Evolutionary conservation across 176 grass and related monocot genomes (phyloP).

Genomic region (Ensete ventricosum): DNA sequence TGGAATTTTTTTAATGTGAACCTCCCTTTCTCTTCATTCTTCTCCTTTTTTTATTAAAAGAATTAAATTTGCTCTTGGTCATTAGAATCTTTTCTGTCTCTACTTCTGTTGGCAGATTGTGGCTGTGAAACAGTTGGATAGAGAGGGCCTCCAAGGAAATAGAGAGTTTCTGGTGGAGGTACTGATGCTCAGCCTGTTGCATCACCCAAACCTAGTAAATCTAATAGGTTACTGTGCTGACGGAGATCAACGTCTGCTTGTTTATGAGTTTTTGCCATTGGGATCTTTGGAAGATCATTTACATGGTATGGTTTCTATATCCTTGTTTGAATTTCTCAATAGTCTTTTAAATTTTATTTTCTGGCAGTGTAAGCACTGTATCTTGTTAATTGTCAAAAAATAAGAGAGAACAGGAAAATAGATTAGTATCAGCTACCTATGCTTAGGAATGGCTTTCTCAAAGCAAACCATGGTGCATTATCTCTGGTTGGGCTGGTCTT

Average conservation of each 20-base stretch:
- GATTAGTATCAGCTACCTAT: background rate
- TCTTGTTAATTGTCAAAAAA: background rate
- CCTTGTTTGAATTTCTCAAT: background rate
- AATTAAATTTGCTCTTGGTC: background rate
- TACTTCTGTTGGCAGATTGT: constrained; percentile 40
- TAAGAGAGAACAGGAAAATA: background rate
- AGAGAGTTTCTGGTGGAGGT: constrained; percentile 79
- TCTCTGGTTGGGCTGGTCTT: no score
- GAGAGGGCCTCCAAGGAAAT: constrained; percentile 68
- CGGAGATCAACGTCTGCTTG: constrained; percentile 70
- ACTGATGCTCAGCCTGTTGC: constrained; percentile 68
- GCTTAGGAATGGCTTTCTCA: no score
- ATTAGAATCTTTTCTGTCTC: background rate
- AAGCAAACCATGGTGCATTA: no score
- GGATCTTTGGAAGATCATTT: constrained; percentile 81
- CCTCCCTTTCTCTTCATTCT: background rate
- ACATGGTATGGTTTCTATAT: constrained; percentile 41
- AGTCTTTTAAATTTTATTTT: background rate
- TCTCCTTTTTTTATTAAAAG: background rate
- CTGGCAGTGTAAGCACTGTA: background rate
- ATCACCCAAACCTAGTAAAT: constrained; percentile 64
- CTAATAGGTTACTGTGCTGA: constrained; percentile 71
- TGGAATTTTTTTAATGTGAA: background rate
- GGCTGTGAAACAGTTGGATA: constrained; percentile 70
- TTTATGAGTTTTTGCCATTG: constrained; percentile 72